Conservation (phyloP, 148 eudicot species). For the Rhododendron kiyosumense region DNA sequence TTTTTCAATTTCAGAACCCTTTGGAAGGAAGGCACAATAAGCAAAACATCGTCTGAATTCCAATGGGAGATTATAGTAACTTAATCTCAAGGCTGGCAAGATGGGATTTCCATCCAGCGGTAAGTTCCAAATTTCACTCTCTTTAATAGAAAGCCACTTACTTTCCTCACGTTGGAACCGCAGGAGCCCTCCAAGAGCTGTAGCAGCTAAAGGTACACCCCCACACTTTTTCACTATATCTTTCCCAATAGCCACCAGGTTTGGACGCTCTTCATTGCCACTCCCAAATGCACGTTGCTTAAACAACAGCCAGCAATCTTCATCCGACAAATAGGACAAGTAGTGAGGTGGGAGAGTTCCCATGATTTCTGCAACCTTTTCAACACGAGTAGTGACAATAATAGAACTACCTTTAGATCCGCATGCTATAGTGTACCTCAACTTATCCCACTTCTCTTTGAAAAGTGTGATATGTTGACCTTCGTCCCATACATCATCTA, state of each 20-base stretch:
- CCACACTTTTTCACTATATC: neutral
- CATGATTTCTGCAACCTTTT: neutral
- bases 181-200: neutral
- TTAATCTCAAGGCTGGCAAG: no score
- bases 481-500: constrained; percentile 1
- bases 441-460: neutral
- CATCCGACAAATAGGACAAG: neutral
- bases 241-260: constrained; percentile 1
- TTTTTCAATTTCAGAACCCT: no score
- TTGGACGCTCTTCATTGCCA: neutral
- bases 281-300: neutral
- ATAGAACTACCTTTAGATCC: neutral
- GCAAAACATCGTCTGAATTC: no score
- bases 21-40: no score
- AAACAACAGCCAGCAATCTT: neutral
- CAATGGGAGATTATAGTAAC: no score
- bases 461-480: no score
- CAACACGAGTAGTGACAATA: neutral
- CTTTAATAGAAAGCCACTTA: no score
- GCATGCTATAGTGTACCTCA: neutral
- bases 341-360: neutral
- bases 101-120: no score
- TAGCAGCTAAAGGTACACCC: constrained; percentile 7
- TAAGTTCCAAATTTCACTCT: no score
- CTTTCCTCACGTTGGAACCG: neutral